Conservation (phyloP, 139 green algal species). For the Auxenochlorella pyrenoidosa region DNA sequence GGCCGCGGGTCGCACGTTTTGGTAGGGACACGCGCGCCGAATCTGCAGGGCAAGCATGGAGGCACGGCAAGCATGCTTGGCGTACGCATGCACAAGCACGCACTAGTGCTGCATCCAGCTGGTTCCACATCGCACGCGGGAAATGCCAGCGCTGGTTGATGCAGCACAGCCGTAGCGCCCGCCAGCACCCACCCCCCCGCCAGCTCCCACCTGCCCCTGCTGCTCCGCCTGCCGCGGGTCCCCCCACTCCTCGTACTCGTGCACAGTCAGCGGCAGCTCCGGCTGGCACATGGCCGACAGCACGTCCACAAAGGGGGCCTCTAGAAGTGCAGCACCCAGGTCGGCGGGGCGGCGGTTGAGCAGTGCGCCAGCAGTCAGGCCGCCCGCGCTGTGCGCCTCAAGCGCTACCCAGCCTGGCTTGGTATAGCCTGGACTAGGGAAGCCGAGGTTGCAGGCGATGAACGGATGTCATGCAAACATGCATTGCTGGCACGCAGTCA, state of each 20-base stretch:
- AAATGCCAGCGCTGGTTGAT: too few relatives aligned
- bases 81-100: too few relatives aligned
- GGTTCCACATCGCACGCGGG: neutral
- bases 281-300: conserved; percentile 70
- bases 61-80: neutral
- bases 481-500: neutral
- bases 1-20: neutral
- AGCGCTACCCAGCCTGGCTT: conserved; percentile 34
- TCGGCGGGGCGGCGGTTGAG: conserved; percentile 35
- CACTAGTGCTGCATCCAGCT: neutral
- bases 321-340: conserved; percentile 52
- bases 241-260: conserved; percentile 77
- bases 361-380: conserved; percentile 36
- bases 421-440: conserved; percentile 29
- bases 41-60: neutral
- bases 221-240: conserved; percentile 11
- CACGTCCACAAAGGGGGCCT: conserved; percentile 91
- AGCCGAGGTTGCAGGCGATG: neutral
- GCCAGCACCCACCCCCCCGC: too few relatives aligned
- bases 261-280: conserved; percentile 79
- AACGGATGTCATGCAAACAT: too few relatives aligned
- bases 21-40: conserved; percentile 14
- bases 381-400: conserved; percentile 54
- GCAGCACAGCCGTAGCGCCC: too few relatives aligned
- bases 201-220: neutral